Base-by-base conservation (phyloP, 257 asterid genomes). In the Coffea canephora region DNA sequence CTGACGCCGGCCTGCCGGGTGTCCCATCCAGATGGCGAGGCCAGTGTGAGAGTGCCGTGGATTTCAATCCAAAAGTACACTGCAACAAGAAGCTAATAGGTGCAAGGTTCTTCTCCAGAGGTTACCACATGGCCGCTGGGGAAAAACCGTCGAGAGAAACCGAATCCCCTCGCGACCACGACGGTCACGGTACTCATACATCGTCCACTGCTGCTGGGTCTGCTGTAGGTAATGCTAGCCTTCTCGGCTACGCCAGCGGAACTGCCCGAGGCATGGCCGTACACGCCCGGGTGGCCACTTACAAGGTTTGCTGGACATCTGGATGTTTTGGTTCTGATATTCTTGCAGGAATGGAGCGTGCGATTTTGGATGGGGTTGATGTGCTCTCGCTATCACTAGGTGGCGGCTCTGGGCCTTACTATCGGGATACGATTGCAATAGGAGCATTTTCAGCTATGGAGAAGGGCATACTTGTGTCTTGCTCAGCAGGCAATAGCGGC, bases 141-240 rank as follows among this genome's bases (percentile, higher is more conserved):
- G 57, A 54, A 4, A 74, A 52, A 25, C 76, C 79, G 13, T 0
- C 7, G 5, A 82, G 73, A n/a, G 85, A 88, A 78, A 18, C 73
- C 0, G 80, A 84, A 45, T 84, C 89, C 1, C 89, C 88, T 11
- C 85, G 91, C 8, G 91, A 88, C 62, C 76, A 80, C 8, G 89
- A 88, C 1, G 91, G 91, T 36, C 91, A 88, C 27, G 91, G 91
- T 1, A 88, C 91, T 5, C 91, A 88, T 65, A 88, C 91, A 21
- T 74, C 91, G 12, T 80, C 87, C 11, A 88, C 91, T 2, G 89
- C 91, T 0, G 88, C 85, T 1, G 91, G 91, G n/a, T 69, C 87
- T 34, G 55, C 73, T 0, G 88, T 86, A 11, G 82, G 71, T 0
- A 88, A 88, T 54, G 88, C 91, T 7, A 86, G 89, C 78, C 89